These are phyloP conservation scores for Erucastrum elatum DNA, from an alignment of 345 rosid genomes.

Conservation along the genomic window DNA sequence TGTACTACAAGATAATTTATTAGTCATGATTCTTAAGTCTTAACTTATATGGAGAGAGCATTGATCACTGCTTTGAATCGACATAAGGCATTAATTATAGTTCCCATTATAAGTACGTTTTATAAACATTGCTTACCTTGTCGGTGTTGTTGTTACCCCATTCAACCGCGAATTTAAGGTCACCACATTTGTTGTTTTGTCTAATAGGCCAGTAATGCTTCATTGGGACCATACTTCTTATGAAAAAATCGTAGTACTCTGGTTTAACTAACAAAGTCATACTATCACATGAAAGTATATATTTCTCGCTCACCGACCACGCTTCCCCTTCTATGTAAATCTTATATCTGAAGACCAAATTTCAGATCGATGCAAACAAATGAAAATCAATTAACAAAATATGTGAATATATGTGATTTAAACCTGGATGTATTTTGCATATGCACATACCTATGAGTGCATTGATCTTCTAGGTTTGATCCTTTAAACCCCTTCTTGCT, in stretches of 20 bases:
- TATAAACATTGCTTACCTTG: background rate
- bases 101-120: background rate
- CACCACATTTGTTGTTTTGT: constrained; percentile 30
- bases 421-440: background rate
- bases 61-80: background rate
- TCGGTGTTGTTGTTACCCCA: constrained; percentile 41
- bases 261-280: constrained; percentile 48
- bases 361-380: background rate
- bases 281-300: constrained; percentile 53
- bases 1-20: background rate
- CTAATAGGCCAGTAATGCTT: constrained; percentile 58
- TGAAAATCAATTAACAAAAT: background rate
- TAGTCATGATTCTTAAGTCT: background rate
- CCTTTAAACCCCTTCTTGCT: constrained; percentile 37
- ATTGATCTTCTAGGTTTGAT: constrained; percentile 50
- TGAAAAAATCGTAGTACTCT: constrained; percentile 49
- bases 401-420: background rate
- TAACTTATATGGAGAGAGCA: background rate
- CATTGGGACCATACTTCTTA: constrained; percentile 49
- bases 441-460: constrained; percentile 46
- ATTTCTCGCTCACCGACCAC: constrained; percentile 60
- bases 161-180: constrained; percentile 36
- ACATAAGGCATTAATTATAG: background rate
- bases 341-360: constrained; percentile 43
- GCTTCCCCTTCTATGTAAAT: constrained; percentile 59